Evolutionary conservation across 305 asterid species (phyloP).

Genomic region (Fraxinus dipetala): DNA sequence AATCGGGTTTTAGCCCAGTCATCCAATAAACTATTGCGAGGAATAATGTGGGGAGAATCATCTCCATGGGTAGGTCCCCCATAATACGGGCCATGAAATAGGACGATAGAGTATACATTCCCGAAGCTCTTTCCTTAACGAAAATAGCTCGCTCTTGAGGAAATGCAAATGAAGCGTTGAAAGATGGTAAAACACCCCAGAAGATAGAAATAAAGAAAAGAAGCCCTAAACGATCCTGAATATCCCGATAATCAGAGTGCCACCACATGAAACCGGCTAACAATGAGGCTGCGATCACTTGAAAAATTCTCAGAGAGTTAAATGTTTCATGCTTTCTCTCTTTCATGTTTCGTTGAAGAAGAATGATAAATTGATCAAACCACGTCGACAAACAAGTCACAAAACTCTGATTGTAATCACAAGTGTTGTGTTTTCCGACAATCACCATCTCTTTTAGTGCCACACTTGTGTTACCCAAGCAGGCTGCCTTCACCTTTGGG

Average conservation of each 20-base stretch:
- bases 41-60: slow-evolving; percentile 45
- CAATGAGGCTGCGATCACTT: slow-evolving; percentile 42
- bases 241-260: slow-evolving; percentile 39
- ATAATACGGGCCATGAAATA: slow-evolving; percentile 46
- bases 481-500: slow-evolving; percentile 40
- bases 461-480: slow-evolving; percentile 27
- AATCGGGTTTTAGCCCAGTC: slow-evolving; percentile 45
- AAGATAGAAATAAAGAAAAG: slow-evolving; percentile 47
- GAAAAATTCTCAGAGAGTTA: slow-evolving; percentile 37
- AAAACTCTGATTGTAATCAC: slow-evolving; percentile 12
- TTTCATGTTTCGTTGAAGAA: slow-evolving; percentile 42
- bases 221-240: slow-evolving; percentile 50
- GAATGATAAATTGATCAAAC: slow-evolving; percentile 47
- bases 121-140: slow-evolving; percentile 45
- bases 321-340: slow-evolving; percentile 46
- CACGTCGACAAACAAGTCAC: slow-evolving; percentile 23
- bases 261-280: slow-evolving; percentile 53
- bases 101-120: slow-evolving; percentile 51
- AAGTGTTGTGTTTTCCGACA: not conserved
- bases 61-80: slow-evolving; percentile 53
- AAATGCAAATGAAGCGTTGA: slow-evolving; percentile 38
- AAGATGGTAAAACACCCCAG: slow-evolving; percentile 52
- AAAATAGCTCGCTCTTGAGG: slow-evolving; percentile 49
- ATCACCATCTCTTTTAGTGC: slow-evolving; percentile 19
- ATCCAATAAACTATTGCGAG: slow-evolving; percentile 46